phyloP scores from a whole-genome alignment of 495 filamentous ascomycete genomes.

The Aspergillus olivimuriae region DNA sequence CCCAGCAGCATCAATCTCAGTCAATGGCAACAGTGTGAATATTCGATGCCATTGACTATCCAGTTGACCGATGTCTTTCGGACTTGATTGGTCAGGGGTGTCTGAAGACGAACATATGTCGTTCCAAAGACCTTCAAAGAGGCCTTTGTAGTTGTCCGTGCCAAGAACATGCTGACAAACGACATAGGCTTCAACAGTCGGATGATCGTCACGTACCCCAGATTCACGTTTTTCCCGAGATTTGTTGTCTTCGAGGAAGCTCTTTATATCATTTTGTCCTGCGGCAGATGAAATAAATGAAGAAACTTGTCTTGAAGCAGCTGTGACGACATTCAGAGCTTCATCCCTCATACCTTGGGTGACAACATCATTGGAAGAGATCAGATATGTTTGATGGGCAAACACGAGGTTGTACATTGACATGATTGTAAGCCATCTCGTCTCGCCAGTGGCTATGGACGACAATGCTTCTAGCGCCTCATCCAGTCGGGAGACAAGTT shows the following conservation, averaged over 20 bases:
- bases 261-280: slow-evolving; percentile 46
- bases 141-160: slow-evolving; percentile 22
- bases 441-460: slow-evolving; percentile 13
- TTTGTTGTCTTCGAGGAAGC: slow-evolving; percentile 60
- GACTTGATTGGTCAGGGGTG: slow-evolving; percentile 6
- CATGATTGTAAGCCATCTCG: slow-evolving; percentile 16
- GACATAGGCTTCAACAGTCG: slow-evolving; percentile 58
- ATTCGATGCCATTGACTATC: slow-evolving; percentile 69
- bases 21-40: slow-evolving; percentile 68
- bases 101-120: slow-evolving; percentile 3
- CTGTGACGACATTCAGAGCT: slow-evolving; percentile 22
- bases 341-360: slow-evolving; percentile 15
- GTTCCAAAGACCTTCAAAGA: slow-evolving; percentile 50
- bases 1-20: slow-evolving; percentile 68
- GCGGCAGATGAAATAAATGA: slow-evolving; percentile 29
- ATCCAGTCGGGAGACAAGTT: slow-evolving; percentile 23
- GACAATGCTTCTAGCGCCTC: slow-evolving; percentile 21
- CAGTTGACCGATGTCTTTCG: slow-evolving; percentile 47
- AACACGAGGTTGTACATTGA: slow-evolving; percentile 32
- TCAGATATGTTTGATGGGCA: slow-evolving; percentile 35
- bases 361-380: slow-evolving; percentile 35
- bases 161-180: slow-evolving; percentile 55
- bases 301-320: slow-evolving; percentile 25
- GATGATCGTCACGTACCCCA: slow-evolving; percentile 57
- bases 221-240: slow-evolving; percentile 47